These are phyloP conservation scores for Apiospora hydei DNA, from an alignment of 2,329 filamentous ascomycete genomes.

Conservation along the genomic window DNA sequence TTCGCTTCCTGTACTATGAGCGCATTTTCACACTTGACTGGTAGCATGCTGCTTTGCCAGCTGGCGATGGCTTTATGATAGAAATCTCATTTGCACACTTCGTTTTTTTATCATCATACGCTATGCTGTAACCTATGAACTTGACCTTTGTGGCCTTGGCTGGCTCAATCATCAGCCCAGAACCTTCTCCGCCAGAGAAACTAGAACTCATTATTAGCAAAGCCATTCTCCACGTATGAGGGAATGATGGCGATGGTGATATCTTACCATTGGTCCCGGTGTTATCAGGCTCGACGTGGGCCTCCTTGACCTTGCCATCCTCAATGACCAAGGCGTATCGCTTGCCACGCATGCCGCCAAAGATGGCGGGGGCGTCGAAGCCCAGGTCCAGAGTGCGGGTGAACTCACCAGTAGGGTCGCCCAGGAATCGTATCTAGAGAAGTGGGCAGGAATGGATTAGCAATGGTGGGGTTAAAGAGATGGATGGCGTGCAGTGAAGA, in stretches of 20 bases:
- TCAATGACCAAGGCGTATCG: constrained; percentile 85
- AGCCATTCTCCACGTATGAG: neutral
- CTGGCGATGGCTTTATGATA: constrained; percentile 6
- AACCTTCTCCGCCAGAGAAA: constrained; percentile 28
- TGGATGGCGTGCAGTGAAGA: neutral
- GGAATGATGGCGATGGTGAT: constrained; percentile 17
- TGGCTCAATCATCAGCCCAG: constrained; percentile 18
- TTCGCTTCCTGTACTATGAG: constrained; percentile 20
- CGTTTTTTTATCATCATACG: neutral
- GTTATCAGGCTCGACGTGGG: constrained; percentile 87
- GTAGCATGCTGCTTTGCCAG: constrained; percentile 11
- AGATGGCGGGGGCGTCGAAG: constrained; percentile 68
- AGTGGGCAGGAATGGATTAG: neutral
- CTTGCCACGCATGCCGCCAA: constrained; percentile 85
- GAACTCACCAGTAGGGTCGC: constrained; percentile 80
- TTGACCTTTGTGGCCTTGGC: neutral
- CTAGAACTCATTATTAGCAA: constrained; percentile 14
- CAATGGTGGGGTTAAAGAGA: neutral
- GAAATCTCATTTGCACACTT: constrained; percentile 1
- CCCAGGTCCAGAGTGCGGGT: constrained; percentile 83
- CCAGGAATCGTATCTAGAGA: constrained; percentile 82
- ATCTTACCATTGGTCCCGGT: constrained; percentile 76
- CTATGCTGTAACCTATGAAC: neutral
- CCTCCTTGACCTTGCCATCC: constrained; percentile 82
- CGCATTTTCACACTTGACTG: neutral